Base-by-base conservation (phyloP, 768 basidiomycete species). In the Lactarius hengduanensis region DNA sequence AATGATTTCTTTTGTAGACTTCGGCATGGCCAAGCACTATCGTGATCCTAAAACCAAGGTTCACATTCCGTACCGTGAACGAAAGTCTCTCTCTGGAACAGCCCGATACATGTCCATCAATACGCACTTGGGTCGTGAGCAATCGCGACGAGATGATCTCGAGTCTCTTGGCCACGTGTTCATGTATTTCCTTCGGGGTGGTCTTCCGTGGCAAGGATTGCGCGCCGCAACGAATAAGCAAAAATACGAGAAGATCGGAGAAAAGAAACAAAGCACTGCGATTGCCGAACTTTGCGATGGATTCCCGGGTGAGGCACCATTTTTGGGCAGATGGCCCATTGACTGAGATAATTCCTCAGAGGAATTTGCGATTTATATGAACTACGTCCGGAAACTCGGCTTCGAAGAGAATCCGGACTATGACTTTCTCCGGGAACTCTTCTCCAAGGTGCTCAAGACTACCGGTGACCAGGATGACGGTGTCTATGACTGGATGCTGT, bases 61-160 rank as follows among this genome's bases (percentile, higher is more conserved):
- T 64, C 96, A 99, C 78, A 99, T 99, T 68, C 96, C 97, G n/a
- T 99, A 99, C 78, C 88, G 97, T 71, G 96, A 99, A 76, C 88
- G 97, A 73, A 99, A 98, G 82, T 94, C 92, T 62, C 80, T 98
- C 57, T 94, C 92, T 18, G 96, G 96, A 16, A 98, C 96, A 40
- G 96, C 97, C 59, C 88, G 96, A 53, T 99, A 99, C 81, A 99
- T 99, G 96, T 94, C 91, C 57, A 99, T 98, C 83, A 99, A 99
- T 76, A 99, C 96, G 8, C 96, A 99, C 79, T 80, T 98, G 68
- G 96, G 96, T 38, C 89, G 96, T 69, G 96, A 96, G 80, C 88
- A 91, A 76, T 96, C 94, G 26, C 87, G 96, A 69, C 84, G 96
- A 72, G 96, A 99, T 75, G 96, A 99, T 76, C 78, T 99, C 36